phyloP scores from a whole-genome alignment of 176 grass and related monocot species.

The bread wheat (Triticum aestivum) region IWGSC_CS_RefSeq_v2.1 NC_057814.1:505994549-505995048 shows the following conservation, averaged over 20 bases:
- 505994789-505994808: constrained; percentile 72
- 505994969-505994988: constrained; percentile 83
- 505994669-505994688: constrained; percentile 33
- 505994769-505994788: constrained; percentile 55
- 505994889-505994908: constrained; percentile 69
- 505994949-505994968: constrained; percentile 64
- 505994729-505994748: constrained; percentile 52
- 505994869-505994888: constrained; percentile 86
- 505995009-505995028: constrained; percentile 46
- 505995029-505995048: constrained; percentile 3
- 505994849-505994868: constrained; percentile 77
- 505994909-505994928: constrained; percentile 88
- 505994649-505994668: constrained; percentile 34
- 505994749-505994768: constrained; percentile 79
- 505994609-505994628: constrained; percentile 35
- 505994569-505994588: constrained; percentile 71
- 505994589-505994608: constrained; percentile 62
- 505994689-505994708: constrained; percentile 16
- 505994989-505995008: constrained; percentile 95
- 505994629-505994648: constrained; percentile 7
- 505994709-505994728: not conserved
- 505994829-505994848: constrained; percentile 96
- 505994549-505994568: constrained; percentile 53
- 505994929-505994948: constrained; percentile 84
- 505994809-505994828: constrained; percentile 78